A percentile compares a stretch with the other conserved stretches of the same genome.
phyloP scores from a whole-genome alignment of 2,329 filamentous ascomycete genomes.

The Helminthosporium solani region DNA sequence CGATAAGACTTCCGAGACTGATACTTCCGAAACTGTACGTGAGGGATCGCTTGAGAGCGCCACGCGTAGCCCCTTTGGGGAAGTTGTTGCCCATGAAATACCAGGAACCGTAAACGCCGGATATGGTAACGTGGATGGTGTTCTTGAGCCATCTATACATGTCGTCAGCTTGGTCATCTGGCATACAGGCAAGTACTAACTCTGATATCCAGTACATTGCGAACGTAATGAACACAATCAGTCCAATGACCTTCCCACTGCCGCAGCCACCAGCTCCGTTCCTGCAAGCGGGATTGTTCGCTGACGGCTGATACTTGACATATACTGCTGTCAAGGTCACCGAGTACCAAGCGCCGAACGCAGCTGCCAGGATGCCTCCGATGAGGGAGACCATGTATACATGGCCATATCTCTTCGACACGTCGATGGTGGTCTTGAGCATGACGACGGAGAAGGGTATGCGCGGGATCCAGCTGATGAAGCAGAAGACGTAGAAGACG shows the following conservation, averaged over 20 bases:
- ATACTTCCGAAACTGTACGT: conserved; percentile 95
- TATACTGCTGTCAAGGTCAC: conserved; percentile 86
- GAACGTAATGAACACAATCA: conserved; percentile 86
- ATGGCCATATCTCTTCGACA: conserved; percentile 80
- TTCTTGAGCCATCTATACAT: conserved; percentile 72
- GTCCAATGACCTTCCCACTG: conserved; percentile 74
- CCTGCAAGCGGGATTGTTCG: conserved; percentile 57
- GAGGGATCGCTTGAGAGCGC: conserved; percentile 76
- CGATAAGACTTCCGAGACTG: conserved; percentile 77
- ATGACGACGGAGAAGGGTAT: conserved; percentile 92
- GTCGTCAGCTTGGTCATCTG: conserved; percentile 47
- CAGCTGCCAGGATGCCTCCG: conserved; percentile 73
- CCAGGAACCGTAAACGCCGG: conserved; percentile 89
- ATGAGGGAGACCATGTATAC: conserved; percentile 84
- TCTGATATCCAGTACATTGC: conserved; percentile 93
- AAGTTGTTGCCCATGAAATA: conserved; percentile 74
- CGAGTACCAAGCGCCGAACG: conserved; percentile 80
- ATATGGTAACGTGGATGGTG: conserved; percentile 82
- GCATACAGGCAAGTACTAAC: conserved; percentile 72
- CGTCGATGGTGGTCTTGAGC: conserved; percentile 81
- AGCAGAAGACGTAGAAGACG: conserved; percentile 78
- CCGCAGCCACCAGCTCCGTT: conserved; percentile 64
- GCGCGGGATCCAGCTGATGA: conserved; percentile 80
- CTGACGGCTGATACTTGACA: conserved; percentile 71
- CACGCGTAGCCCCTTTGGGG: conserved; percentile 75